These are phyloP conservation scores for Rhodosporidiobolus odoratus DNA, from an alignment of 768 basidiomycete species.

Conservation along the genomic window DNA sequence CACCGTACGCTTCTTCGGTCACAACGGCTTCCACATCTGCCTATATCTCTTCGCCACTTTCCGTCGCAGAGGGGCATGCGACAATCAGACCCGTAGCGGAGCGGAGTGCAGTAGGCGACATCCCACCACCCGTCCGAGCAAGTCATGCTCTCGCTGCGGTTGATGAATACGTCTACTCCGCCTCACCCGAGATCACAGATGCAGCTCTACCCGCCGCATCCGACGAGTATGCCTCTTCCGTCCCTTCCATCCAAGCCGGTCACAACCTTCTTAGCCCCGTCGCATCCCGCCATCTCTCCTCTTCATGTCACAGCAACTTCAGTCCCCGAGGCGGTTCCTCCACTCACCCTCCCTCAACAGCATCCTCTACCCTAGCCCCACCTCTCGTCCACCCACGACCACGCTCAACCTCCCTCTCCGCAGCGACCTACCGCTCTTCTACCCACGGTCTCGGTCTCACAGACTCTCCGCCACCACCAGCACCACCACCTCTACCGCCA, in stretches of 20 bases:
- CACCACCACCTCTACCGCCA: not conserved
- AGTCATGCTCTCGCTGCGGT: no score
- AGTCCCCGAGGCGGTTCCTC: not conserved
- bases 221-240: not conserved
- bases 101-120: not conserved
- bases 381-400: constrained; percentile 14
- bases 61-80: not conserved
- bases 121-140: not conserved
- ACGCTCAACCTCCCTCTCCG: constrained; percentile 24
- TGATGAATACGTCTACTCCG: not conserved
- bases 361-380: not conserved
- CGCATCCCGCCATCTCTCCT: not conserved
- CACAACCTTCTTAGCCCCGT: constrained; percentile 14
- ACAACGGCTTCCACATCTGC: not conserved
- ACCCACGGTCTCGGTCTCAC: not conserved
- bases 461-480: not conserved
- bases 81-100: not conserved
- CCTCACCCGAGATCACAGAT: not conserved
- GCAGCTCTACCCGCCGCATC: not conserved
- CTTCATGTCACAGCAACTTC: no score
- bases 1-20: not conserved
- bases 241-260: constrained; percentile 11
- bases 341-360: constrained; percentile 1
- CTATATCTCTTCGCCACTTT: not conserved
- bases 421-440: not conserved